Conservation (phyloP, 495 filamentous ascomycete species). For the Acidomyces sp. region DNA sequence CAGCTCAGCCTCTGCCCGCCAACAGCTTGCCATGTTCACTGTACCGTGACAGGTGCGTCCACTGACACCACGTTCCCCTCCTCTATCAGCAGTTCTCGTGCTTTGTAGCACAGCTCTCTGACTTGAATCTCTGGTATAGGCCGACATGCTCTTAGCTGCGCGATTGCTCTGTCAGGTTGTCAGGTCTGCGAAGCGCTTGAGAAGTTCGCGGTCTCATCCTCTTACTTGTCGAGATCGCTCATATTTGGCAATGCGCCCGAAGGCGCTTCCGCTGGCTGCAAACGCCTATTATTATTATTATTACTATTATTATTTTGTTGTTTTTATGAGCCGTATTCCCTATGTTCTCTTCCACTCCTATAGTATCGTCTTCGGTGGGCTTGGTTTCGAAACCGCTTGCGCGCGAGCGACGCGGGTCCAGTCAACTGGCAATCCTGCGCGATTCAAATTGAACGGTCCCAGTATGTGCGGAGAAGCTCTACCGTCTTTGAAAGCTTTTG, state of each 20-base stretch:
- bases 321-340: neutral
- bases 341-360: too few relatives aligned
- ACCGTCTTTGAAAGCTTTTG: too few relatives aligned
- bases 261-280: neutral
- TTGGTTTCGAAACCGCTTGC: neutral
- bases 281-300: neutral
- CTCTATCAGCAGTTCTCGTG: conserved; percentile 89
- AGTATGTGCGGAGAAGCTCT: too few relatives aligned
- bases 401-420: neutral
- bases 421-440: neutral
- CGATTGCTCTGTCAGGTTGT: conserved; percentile 60
- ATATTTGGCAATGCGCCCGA: conserved; percentile 35
- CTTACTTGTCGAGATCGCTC: conserved; percentile 79
- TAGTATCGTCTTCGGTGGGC: neutral
- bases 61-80: conserved; percentile 96
- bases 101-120: conserved; percentile 94
- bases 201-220: conserved; percentile 1
- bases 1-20: neutral
- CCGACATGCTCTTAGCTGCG: conserved; percentile 84
- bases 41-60: conserved; percentile 82
- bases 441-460: too few relatives aligned
- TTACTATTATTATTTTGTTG: neutral
- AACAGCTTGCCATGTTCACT: conserved; percentile 3
- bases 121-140: conserved; percentile 93
- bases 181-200: neutral